Evolutionary conservation across 2,329 filamentous ascomycete species (phyloP).

Genomic region (Didymella segeticola): DNA sequence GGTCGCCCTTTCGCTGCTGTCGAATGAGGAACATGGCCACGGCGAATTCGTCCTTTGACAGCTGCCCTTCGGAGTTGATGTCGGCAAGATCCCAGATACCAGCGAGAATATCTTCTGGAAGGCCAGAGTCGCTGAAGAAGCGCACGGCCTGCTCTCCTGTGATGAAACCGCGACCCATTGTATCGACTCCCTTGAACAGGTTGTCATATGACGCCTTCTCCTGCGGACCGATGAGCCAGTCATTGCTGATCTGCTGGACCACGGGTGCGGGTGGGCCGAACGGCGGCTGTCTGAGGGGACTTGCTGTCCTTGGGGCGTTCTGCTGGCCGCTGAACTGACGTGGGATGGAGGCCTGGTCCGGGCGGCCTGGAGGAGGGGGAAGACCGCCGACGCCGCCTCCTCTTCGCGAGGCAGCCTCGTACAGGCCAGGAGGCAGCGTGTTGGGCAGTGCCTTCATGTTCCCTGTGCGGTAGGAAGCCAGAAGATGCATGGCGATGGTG

Average conservation of each 20-base stretch:
- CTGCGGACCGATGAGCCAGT: conserved; percentile 82
- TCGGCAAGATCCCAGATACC: conserved; percentile 98
- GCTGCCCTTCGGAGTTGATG: conserved; percentile 84
- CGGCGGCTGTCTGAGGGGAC: conserved; percentile 60
- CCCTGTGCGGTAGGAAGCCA: conserved; percentile 89
- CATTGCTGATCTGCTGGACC: conserved; percentile 64
- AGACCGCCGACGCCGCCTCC: conserved; percentile 46
- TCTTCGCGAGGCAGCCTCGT: conserved; percentile 83
- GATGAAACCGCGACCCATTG: conserved; percentile 78
- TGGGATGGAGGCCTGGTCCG: conserved; percentile 70
- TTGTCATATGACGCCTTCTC: conserved; percentile 90
- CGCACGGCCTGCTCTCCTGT: conserved; percentile 92
- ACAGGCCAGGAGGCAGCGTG: conserved; percentile 81
- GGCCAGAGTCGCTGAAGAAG: conserved; percentile 90
- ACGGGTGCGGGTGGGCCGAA: conserved; percentile 59
- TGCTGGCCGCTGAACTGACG: conserved; percentile 78
- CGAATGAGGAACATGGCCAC: conserved; percentile 97
- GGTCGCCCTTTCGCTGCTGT: conserved; percentile 76
- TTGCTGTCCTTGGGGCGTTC: conserved; percentile 61
- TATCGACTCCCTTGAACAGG: conserved; percentile 85
- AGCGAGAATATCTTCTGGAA: conserved; percentile 86
- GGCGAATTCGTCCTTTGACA: conserved; percentile 90
- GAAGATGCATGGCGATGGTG: conserved; percentile 96
- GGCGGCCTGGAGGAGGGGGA: conserved; percentile 52
- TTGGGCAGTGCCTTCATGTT: conserved; percentile 79